Evolutionary conservation across 306 rosid species (phyloP), one percentile per base, ranked within the genome.

Genomic region (Lupinus albus): DNA sequence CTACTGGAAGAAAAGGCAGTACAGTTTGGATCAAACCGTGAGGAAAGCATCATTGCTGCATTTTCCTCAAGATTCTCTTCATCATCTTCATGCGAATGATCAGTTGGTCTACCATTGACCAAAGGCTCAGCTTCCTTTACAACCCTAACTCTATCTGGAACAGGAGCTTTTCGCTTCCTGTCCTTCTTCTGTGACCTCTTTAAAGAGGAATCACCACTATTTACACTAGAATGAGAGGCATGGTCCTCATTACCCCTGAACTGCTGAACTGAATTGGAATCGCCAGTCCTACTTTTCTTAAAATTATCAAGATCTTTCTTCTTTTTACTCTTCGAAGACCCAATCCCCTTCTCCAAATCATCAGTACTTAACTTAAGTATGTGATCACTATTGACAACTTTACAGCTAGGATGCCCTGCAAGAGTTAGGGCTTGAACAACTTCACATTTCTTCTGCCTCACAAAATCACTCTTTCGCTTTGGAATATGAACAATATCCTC

Each of bases 61-160:
- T 89, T 89, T 78, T 89, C 92, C 79, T 89, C 96, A 45, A 89
- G 92, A 81, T 89, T 89, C 82, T 86, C 88, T 77, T 86, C 92
- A 17, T 89, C 87, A 0, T 84, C 89, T 72, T 82, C 92, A 9
- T 20, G 80, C 18, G 53, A 41, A 67, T 76, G 68, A 65, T 77
- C 71, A 64, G 48, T 46, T 73, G 77, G 81, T 13, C 61, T 28
- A 67, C 41, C 35, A 72, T 68, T 71, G 30, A 78, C 46, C 68
- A 78, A 56, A 59, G 74, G 76, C 45, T 63, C 72, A n/a, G 51
- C 86, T 73, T 86, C 80, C 53, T 73, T 78, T 28, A 28, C 74
- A 60, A 32, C 53, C 28, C 64, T 62, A 56, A 60, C 71, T 56
- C 68, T 36, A 70, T 77, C 76, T 1, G 68, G 18, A 54, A 49